A percentile compares a stretch with the other conserved stretches of the same genome.
phyloP scores from a whole-genome alignment of 1,139 yeast genomes.

The Debaryomycetaceae sp. region DNA sequence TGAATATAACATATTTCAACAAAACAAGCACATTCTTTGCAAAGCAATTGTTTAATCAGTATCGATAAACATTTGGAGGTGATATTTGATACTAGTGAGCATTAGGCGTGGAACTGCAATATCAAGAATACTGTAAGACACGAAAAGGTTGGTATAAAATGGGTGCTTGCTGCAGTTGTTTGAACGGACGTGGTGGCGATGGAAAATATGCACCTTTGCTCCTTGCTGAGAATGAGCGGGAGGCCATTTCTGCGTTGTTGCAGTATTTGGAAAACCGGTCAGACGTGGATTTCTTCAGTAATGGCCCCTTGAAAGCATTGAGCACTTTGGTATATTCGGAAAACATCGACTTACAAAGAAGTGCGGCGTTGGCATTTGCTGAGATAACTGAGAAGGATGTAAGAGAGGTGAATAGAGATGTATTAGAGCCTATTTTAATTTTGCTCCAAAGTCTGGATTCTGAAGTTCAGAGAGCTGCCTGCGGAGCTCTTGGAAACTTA shows the following conservation, averaged over 20 bases:
- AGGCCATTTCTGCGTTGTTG: slow-evolving; percentile 85
- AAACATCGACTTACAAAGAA: slow-evolving; percentile 89
- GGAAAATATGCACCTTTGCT: slow-evolving; percentile 68
- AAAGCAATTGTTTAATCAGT: not conserved
- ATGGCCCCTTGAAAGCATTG: slow-evolving; percentile 84
- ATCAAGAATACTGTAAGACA: not conserved
- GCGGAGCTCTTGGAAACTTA: slow-evolving; percentile 95
- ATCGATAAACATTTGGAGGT: not conserved
- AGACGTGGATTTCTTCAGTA: slow-evolving; percentile 89
- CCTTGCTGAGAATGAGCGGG: slow-evolving; percentile 95
- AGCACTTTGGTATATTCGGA: slow-evolving; percentile 93
- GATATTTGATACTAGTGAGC: not conserved
- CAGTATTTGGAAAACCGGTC: slow-evolving; percentile 82
- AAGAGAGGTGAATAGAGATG: slow-evolving; percentile 85
- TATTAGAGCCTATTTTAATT: slow-evolving; percentile 87
- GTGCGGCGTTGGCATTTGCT: slow-evolving; percentile 98
- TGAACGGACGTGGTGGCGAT: slow-evolving; percentile 33
- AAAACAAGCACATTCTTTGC: not conserved
- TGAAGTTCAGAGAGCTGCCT: slow-evolving; percentile 97
- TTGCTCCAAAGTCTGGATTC: slow-evolving; percentile 83
- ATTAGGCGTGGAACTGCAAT: not conserved
- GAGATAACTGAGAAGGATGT: slow-evolving; percentile 97
- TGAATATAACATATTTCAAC: not conserved
- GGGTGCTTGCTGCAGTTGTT: slow-evolving; percentile 71
- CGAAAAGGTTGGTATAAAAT: slow-evolving; percentile 20